These are phyloP conservation scores for Penicillium salamii DNA, from an alignment of 495 filamentous ascomycete species.

Conservation along the genomic window DNA sequence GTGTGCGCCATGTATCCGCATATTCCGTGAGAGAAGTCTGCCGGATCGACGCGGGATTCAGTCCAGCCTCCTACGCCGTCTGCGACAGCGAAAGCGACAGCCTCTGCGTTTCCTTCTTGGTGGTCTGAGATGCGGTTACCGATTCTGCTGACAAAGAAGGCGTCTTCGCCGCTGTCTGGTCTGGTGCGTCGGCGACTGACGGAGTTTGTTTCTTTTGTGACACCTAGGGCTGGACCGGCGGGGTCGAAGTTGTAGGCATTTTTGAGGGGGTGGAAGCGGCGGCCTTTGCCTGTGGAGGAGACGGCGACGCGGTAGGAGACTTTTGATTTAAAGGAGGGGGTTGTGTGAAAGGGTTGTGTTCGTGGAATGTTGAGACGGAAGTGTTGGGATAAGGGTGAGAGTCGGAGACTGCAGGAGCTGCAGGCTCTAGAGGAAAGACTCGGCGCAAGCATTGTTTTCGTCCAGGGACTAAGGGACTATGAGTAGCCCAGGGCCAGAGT, in stretches of 20 bases:
- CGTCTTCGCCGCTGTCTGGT: slow-evolving; percentile 87
- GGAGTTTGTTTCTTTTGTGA: slow-evolving; percentile 36
- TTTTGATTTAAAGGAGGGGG: slow-evolving; percentile 15
- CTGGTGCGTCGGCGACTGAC: slow-evolving; percentile 39
- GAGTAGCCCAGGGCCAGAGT: background rate
- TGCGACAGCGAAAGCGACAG: slow-evolving; percentile 76
- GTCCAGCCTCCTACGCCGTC: slow-evolving; percentile 96
- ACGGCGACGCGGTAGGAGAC: slow-evolving; percentile 52
- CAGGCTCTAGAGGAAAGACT: slow-evolving; percentile 34
- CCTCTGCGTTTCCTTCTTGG: slow-evolving; percentile 33
- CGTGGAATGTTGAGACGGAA: slow-evolving; percentile 2
- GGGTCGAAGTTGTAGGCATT: slow-evolving; percentile 78
- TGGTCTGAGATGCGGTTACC: slow-evolving; percentile 35
- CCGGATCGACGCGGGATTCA: slow-evolving; percentile 86
- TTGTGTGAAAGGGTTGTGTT: slow-evolving; percentile 30
- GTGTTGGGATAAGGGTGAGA: slow-evolving; percentile 4
- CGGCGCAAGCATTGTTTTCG: slow-evolving; percentile 27
- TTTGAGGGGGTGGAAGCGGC: slow-evolving; percentile 63
- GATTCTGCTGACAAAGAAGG: slow-evolving; percentile 84
- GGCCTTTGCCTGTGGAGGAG: slow-evolving; percentile 72
- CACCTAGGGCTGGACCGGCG: slow-evolving; percentile 51
- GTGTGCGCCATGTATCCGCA: slow-evolving; percentile 84
- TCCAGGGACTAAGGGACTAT: too few relatives aligned
- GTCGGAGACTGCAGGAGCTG: slow-evolving; percentile 35
- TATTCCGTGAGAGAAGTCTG: slow-evolving; percentile 92